These are phyloP conservation scores for Persicaria tinctoria DNA, from an alignment of 148 eudicot species.

Conservation along the genomic window DNA sequence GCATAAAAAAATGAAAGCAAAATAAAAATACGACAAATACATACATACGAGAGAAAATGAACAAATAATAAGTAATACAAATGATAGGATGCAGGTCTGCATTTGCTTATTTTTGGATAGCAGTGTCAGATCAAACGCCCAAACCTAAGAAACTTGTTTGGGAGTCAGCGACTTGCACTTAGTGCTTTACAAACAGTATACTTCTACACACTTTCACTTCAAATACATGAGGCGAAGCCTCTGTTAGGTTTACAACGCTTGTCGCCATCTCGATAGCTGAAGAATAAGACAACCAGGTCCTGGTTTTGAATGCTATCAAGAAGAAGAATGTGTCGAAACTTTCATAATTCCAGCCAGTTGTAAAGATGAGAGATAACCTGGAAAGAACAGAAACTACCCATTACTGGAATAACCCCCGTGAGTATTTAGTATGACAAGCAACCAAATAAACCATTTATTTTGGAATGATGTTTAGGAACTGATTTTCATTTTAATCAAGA, in stretches of 20 bases:
- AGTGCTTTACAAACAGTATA: slow-evolving; percentile 3
- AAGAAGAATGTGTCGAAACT: neutral
- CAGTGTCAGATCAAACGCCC: neutral
- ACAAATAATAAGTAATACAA: too few species aligned
- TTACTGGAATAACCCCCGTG: too few species aligned
- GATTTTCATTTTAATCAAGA: neutral
- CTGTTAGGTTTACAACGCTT: neutral
- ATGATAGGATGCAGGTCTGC: neutral
- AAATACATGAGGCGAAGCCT: slow-evolving; percentile 5
- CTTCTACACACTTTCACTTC: slow-evolving; percentile 2
- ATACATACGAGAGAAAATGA: too few species aligned
- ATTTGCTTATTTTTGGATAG: neutral
- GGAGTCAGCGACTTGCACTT: neutral
- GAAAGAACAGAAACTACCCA: neutral
- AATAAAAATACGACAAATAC: too few species aligned
- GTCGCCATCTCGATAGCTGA: neutral
- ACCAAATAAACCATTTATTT: neutral
- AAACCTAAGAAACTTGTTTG: neutral
- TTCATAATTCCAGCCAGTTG: neutral
- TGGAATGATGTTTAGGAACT: neutral
- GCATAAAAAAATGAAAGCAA: too few species aligned
- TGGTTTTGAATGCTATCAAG: neutral
- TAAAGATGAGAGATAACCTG: neutral
- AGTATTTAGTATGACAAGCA: neutral
- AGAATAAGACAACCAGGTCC: neutral